Percentiles rank a stretch among this genome's conserved stretches.
Conservation (phyloP, 2,329 filamentous ascomycete species). For the Sordariomycetes sp. region DNA sequence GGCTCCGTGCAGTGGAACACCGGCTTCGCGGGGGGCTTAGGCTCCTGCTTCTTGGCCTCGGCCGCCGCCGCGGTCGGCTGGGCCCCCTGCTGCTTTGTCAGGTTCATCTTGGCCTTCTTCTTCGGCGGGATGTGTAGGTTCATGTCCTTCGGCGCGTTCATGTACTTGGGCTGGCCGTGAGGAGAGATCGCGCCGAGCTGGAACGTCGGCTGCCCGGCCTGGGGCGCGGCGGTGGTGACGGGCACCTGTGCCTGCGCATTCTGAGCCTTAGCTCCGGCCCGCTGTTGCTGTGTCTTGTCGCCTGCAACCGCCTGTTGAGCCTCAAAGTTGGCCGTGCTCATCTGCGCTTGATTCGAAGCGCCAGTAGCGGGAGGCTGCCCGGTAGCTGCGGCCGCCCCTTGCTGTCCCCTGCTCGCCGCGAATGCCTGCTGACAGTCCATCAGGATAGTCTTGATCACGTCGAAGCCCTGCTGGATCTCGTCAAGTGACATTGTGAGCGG, state of each 20-base stretch:
- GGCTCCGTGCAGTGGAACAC: conserved; percentile 36
- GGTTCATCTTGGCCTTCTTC: conserved; percentile 39
- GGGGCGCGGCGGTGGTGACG: not conserved
- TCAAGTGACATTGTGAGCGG: conserved; percentile 34
- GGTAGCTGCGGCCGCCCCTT: not conserved
- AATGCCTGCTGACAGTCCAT: conserved; percentile 23
- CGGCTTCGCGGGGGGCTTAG: conserved; percentile 21
- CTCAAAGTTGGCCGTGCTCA: conserved; percentile 5
- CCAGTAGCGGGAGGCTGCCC: not conserved
- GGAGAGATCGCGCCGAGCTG: conserved; percentile 41
- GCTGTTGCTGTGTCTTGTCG: conserved; percentile 12
- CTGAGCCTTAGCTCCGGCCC: conserved; percentile 9
- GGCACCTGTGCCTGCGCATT: conserved; percentile 3
- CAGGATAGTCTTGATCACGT: conserved; percentile 36
- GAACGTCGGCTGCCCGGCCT: conserved; percentile 42
- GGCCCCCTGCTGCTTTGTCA: conserved; percentile 30
- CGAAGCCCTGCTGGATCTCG: conserved; percentile 35
- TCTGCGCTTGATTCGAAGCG: conserved; percentile 6
- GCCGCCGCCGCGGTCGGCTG: conserved; percentile 15
- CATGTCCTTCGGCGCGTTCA: conserved; percentile 35
- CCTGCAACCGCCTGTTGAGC: not conserved
- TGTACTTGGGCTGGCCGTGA: conserved; percentile 44
- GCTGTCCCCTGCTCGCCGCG: conserved; percentile 13
- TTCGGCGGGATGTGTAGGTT: conserved; percentile 45
- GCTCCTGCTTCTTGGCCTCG: conserved; percentile 8